A percentile compares a stretch with the other conserved stretches of the same genome.
phyloP scores from a whole-genome alignment of 2,329 filamentous ascomycete species.

The Fusarium sp. region DNA sequence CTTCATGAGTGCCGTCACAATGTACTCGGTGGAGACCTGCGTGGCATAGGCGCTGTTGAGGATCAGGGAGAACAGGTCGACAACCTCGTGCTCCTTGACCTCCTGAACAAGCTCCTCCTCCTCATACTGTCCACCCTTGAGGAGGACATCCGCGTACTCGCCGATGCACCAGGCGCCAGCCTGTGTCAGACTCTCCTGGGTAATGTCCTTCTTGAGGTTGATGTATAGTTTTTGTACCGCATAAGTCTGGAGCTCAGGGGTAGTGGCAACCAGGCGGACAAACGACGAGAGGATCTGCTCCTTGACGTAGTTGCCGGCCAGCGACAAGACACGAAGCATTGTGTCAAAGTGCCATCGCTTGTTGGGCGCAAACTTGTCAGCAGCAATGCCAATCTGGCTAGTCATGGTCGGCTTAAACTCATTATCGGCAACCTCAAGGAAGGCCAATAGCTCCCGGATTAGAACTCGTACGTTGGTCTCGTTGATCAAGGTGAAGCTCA shows the following conservation, averaged over 20 bases:
- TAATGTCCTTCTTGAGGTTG: slow-evolving; percentile 94
- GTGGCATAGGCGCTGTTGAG: slow-evolving; percentile 95
- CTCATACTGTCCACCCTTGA: slow-evolving; percentile 90
- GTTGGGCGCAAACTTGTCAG: slow-evolving; percentile 94
- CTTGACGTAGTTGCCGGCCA: slow-evolving; percentile 97
- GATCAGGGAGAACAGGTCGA: slow-evolving; percentile 92
- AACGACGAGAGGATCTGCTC: slow-evolving; percentile 98
- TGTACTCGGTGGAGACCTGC: slow-evolving; percentile 93
- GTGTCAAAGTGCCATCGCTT: slow-evolving; percentile 99
- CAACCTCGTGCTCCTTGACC: slow-evolving; percentile 88
- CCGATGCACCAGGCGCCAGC: slow-evolving; percentile 98
- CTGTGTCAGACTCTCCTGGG: slow-evolving; percentile 93
- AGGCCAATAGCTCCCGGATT: slow-evolving; percentile 91
- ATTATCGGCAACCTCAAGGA: slow-evolving; percentile 96
- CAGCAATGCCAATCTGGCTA: slow-evolving; percentile 95
- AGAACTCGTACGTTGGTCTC: slow-evolving; percentile 95
- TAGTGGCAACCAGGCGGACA: slow-evolving; percentile 93
- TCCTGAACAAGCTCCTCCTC: slow-evolving; percentile 87
- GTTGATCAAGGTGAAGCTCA: slow-evolving; percentile 98
- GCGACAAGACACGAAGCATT: slow-evolving; percentile 91
- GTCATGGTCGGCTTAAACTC: slow-evolving; percentile 99
- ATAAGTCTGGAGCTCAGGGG: slow-evolving; percentile 94
- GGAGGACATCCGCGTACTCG: slow-evolving; percentile 92
- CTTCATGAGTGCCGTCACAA: slow-evolving; percentile 94
- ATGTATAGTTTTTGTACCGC: slow-evolving; percentile 95